A percentile compares a stretch with the other conserved stretches of the same genome.
These are phyloP conservation scores for Rosa chinensis DNA, from an alignment of 306 rosid genomes.

Conservation along the genomic window DNA sequence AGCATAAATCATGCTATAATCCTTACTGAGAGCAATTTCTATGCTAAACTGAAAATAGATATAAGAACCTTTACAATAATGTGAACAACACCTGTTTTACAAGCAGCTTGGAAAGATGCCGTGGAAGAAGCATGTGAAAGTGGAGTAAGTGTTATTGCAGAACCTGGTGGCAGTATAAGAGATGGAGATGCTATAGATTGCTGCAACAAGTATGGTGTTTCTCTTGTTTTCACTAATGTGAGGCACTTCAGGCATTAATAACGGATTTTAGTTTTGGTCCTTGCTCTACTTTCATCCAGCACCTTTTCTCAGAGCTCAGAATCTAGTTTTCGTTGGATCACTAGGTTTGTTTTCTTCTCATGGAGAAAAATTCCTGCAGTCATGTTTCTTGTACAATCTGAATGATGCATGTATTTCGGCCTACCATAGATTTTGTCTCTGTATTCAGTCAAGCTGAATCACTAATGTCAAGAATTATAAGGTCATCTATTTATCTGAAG, in stretches of 20 bases:
- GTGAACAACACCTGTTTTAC: slow-evolving; percentile 18
- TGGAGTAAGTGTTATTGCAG: slow-evolving; percentile 69
- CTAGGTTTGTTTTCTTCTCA: background rate
- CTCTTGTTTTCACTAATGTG: slow-evolving; percentile 74
- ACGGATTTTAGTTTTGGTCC: background rate
- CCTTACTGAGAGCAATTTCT: background rate
- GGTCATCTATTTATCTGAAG: background rate
- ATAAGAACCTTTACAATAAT: background rate
- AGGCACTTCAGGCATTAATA: slow-evolving; percentile 82
- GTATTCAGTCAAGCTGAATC: background rate
- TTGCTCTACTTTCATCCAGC: background rate
- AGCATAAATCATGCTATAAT: background rate
- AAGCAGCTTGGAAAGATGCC: slow-evolving; percentile 93
- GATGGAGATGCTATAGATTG: slow-evolving; percentile 86
- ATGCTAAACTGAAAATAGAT: slow-evolving; percentile 6
- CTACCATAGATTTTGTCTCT: background rate
- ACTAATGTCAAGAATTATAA: background rate
- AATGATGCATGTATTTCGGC: background rate
- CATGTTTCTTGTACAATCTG: background rate
- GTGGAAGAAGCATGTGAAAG: slow-evolving; percentile 93
- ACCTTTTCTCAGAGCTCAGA: background rate
- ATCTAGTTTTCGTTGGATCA: background rate
- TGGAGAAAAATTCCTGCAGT: background rate
- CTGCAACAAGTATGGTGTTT: slow-evolving; percentile 81
- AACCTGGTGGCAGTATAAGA: slow-evolving; percentile 90